Conservation (phyloP, 371 early-diverging fungal species). For the Aphelidium insulamus region DNA sequence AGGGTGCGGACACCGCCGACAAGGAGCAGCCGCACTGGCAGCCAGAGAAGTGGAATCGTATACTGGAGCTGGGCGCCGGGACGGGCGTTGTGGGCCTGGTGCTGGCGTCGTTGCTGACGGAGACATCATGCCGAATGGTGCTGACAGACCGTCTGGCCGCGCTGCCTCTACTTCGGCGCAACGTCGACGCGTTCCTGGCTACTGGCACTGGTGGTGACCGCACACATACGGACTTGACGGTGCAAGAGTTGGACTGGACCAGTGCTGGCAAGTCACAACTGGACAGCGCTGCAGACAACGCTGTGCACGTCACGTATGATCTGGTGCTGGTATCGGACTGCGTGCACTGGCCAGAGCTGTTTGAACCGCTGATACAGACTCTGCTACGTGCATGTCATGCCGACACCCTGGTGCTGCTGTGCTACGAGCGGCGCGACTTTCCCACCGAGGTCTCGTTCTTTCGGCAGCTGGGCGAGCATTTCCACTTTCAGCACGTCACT, state of each 20-base stretch:
- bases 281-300: too few relatives aligned
- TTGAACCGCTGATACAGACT: conserved; percentile 4
- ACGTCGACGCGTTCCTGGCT: too few relatives aligned
- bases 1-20: too few relatives aligned
- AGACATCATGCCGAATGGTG: conserved; percentile 3
- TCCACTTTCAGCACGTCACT: conserved; percentile 7
- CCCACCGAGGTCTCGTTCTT: conserved; percentile 9
- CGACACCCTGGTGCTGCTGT: conserved; percentile 6
- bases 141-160: too few relatives aligned
- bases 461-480: conserved; percentile 6
- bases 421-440: conserved; percentile 12
- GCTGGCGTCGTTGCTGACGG: conserved; percentile 4
- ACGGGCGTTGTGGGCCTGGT: conserved; percentile 12
- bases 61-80: conserved; percentile 11
- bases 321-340: conserved; percentile 9
- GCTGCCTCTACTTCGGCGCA: too few relatives aligned
- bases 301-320: too few relatives aligned
- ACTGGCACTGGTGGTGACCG: too few relatives aligned
- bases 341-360: conserved; percentile 5
- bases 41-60: too few relatives aligned
- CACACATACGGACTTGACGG: too few relatives aligned
- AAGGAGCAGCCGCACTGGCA: neutral
- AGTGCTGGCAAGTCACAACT: too few relatives aligned
- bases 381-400: too few relatives aligned
- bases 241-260: too few relatives aligned